These are phyloP conservation scores for Nepenthes alata DNA, from an alignment of 179 eudicot species.

Conservation along the genomic window DNA sequence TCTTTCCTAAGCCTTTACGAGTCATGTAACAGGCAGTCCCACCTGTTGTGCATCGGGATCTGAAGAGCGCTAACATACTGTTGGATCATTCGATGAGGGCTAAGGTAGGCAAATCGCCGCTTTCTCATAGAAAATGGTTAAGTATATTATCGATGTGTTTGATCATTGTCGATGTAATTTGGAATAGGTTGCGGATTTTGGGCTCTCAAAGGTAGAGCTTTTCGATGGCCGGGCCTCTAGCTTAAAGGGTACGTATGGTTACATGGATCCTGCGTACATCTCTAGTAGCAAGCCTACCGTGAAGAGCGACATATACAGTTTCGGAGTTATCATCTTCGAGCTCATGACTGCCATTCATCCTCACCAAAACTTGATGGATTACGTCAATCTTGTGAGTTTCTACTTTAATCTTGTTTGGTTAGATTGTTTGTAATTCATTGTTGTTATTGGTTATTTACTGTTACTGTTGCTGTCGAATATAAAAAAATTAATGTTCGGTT, in stretches of 20 bases:
- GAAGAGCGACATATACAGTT: slow-evolving; percentile 91
- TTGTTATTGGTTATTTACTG: too few relatives aligned
- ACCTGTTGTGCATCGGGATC: slow-evolving; percentile 84
- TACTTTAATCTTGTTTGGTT: too few relatives aligned
- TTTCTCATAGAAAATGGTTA: too few relatives aligned
- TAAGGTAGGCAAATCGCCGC: slow-evolving; percentile 36
- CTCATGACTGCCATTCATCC: slow-evolving; percentile 93
- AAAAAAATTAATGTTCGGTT: too few relatives aligned
- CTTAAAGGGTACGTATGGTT: slow-evolving; percentile 93
- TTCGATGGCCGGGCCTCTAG: slow-evolving; percentile 71
- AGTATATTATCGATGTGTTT: not conserved
- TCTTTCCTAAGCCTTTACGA: slow-evolving; percentile 5
- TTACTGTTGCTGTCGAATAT: too few relatives aligned
- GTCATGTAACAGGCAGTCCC: slow-evolving; percentile 84
- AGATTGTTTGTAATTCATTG: too few relatives aligned
- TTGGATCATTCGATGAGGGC: slow-evolving; percentile 78
- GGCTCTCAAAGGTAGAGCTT: slow-evolving; percentile 78
- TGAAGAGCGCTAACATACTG: slow-evolving; percentile 88
- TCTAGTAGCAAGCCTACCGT: slow-evolving; percentile 60
- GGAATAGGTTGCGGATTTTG: slow-evolving; percentile 93
- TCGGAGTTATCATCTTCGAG: slow-evolving; percentile 86
- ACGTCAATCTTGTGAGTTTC: slow-evolving; percentile 72
- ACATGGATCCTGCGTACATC: slow-evolving; percentile 84
- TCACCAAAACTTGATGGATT: slow-evolving; percentile 85
- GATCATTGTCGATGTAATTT: not conserved